Percentiles rank a stretch among this genome's conserved stretches.
Conservation (phyloP, 2,329 filamentous ascomycete species). For the Colletotrichum sp. region DNA sequence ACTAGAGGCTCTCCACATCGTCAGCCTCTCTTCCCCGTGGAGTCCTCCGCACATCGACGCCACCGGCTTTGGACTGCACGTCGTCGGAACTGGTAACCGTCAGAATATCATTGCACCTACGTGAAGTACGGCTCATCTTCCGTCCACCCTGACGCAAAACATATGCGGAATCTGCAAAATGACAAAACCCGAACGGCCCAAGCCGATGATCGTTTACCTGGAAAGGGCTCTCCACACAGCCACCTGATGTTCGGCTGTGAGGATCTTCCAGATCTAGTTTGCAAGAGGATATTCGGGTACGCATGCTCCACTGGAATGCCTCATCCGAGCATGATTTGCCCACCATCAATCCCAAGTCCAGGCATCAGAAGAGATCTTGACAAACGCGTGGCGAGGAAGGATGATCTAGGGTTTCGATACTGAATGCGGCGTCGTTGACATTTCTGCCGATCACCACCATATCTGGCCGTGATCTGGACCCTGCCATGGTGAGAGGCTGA, state of each 20-base stretch:
- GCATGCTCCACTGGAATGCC: not conserved
- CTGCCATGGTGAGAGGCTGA: conserved; percentile 15
- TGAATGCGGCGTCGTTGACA: not conserved
- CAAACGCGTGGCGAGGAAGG: not conserved
- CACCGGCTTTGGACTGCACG: not conserved
- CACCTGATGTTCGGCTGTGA: not conserved
- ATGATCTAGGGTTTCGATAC: not conserved
- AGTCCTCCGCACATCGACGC: not conserved
- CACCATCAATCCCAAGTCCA: not conserved
- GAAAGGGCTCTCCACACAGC: not conserved
- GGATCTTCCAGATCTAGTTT: not conserved
- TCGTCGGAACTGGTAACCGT: not conserved
- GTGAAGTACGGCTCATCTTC: not conserved
- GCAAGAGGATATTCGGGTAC: not conserved
- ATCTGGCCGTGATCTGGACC: not conserved
- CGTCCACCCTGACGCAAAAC: not conserved
- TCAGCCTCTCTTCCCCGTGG: not conserved
- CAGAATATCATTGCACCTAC: not conserved
- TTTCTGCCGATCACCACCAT: not conserved
- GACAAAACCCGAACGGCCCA: not conserved
- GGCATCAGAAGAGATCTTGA: not conserved
- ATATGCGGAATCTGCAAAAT: not conserved
- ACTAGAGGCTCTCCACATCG: not conserved
- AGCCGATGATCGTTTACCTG: not conserved
- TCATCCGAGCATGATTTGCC: not conserved